Conservation (phyloP, 805 yeast genomes). For the Metschnikowia koreensis region DNA sequence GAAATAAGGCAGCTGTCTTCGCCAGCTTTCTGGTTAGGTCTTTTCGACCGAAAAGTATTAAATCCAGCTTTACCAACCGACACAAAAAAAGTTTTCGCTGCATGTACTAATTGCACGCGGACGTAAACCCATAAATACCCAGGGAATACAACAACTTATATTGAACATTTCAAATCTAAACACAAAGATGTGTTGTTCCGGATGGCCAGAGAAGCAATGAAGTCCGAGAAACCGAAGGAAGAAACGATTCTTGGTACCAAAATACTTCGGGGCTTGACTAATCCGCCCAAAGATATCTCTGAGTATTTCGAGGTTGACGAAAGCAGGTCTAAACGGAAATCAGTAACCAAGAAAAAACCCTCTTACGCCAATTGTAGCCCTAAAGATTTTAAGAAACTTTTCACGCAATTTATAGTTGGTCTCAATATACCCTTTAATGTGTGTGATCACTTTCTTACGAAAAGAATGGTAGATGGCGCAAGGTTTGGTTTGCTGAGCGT, state of each 20-base stretch:
- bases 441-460: constrained; percentile 3
- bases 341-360: not conserved
- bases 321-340: not conserved
- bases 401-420: constrained; percentile 2
- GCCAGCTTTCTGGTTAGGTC: constrained; percentile 4
- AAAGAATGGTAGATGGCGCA: constrained; percentile 7
- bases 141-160: constrained; percentile 5
- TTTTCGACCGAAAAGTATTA: not conserved
- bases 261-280: not conserved
- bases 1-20: not conserved
- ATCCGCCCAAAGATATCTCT: constrained; percentile 3
- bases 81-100: not conserved
- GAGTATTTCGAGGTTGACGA: constrained; percentile 2
- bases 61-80: not conserved
- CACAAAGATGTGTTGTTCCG: constrained; percentile 1
- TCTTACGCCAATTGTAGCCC: constrained; percentile 7
- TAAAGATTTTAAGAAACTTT: not conserved
- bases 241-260: constrained; percentile 7
- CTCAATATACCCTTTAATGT: constrained; percentile 4
- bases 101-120: not conserved
- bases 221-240: constrained; percentile 3
- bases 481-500: constrained; percentile 8
- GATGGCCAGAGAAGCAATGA: not conserved
- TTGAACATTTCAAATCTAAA: not conserved
- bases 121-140: constrained; percentile 1